Base-by-base conservation (phyloP, 2,329 filamentous ascomycete species). In the Calycina herbarum region DNA sequence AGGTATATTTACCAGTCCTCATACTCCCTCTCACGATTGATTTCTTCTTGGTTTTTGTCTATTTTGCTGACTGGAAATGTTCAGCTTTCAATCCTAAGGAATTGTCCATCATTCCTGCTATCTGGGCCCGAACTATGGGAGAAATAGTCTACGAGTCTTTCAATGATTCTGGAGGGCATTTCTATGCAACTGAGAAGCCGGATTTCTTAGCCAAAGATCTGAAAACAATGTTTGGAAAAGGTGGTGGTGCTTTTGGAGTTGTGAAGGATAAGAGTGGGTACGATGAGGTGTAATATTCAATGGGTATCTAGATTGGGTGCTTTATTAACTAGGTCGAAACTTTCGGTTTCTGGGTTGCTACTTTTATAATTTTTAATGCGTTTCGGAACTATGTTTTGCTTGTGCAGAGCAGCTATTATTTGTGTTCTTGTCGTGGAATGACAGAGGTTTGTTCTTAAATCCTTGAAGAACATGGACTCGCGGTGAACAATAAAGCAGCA, bases 181-280 rank as follows among this genome's bases (percentile, higher is more conserved):
- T 89, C 71, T 86, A 85, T 1, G 83, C 87, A 0, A 83, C 82
- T 70, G 87, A 90, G 75, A 77, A 77, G 27, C 87, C 87, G 0
- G 78, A 84, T 27, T 76, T 79, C 5, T 76, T 89, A 29, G 82
- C 78, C 0, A 76, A 75, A 2, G 87, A 89, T 72, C 67, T 89
- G 63, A 78, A 78, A 68, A 78, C 78, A 6, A 88, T 89, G 85
- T 88, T 88, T 77, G 82, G 82, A 0, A 81, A 80, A 66, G 77
- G 77, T 0, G 83, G 82, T 0, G 81, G 81, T 5, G 82, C 81
- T 3, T 79, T 75, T 66, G 73, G 74, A 10, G 70, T 68, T 40
- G 71, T 73, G 27, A 70, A 71, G 57, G 72, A 66, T 31, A 73
- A 67, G 63, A 71, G n/a, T 62, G 72, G 73, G 11, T 76, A 73